These are phyloP conservation scores for Nannizzia gypsea DNA, from an alignment of 2,329 filamentous ascomycete species.

Conservation along the genomic window DNA sequence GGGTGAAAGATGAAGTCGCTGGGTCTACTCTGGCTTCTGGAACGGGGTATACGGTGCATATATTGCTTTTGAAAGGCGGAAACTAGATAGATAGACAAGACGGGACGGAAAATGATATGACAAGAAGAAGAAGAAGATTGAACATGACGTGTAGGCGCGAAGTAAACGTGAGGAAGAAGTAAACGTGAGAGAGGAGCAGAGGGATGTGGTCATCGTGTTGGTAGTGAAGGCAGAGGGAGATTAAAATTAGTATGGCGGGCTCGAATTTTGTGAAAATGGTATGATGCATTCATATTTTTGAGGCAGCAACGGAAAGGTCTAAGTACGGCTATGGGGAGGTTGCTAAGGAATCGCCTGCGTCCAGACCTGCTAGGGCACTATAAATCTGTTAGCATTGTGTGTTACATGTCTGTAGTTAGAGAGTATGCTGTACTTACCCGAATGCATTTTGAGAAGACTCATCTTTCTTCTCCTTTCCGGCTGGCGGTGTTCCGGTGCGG, in stretches of 20 bases:
- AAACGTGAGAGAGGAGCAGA: no score
- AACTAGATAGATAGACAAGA: background rate
- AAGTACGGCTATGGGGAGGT: constrained; percentile 27
- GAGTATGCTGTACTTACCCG: constrained; percentile 52
- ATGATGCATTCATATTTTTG: no score
- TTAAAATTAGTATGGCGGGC: no score
- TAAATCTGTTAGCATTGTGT: background rate
- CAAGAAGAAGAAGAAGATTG: background rate
- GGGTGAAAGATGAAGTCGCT: constrained; percentile 54
- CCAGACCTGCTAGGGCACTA: constrained; percentile 38
- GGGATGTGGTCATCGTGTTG: no score
- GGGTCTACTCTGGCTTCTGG: constrained; percentile 47
- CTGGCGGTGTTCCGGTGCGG: constrained; percentile 75
- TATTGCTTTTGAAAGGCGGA: constrained; percentile 49
- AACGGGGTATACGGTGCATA: constrained; percentile 70
- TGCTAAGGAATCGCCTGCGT: constrained; percentile 36
- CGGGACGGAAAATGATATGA: background rate
- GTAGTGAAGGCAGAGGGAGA: no score
- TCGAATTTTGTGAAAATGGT: no score
- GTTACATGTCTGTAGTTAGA: background rate
- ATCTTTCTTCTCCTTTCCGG: constrained; percentile 49
- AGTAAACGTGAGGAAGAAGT: no score
- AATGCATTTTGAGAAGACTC: constrained; percentile 76
- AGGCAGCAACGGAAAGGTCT: no score
- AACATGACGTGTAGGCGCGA: no score